Evolutionary conservation across 73 alveolate species (phyloP).

Genomic region (Tetrahymena malaccensis): DNA sequence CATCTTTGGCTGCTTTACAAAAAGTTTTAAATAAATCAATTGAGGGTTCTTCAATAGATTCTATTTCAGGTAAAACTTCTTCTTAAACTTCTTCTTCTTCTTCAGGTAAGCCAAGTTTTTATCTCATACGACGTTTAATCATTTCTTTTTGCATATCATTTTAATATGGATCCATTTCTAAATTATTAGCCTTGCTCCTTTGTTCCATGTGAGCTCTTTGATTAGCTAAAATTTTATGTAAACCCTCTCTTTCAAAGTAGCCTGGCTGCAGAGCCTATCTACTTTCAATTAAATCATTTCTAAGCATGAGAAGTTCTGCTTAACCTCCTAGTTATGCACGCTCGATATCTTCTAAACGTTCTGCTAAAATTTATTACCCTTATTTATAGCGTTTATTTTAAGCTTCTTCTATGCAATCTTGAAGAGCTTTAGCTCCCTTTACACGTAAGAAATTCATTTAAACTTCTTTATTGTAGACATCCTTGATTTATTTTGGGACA

Average conservation of each 20-base stretch:
- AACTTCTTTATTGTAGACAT: not conserved
- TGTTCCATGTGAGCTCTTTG: not conserved
- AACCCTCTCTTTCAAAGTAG: not conserved
- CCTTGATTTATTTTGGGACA: not conserved
- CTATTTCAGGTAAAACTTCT: not conserved
- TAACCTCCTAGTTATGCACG: not conserved
- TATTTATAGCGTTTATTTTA: not conserved
- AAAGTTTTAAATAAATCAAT: not conserved
- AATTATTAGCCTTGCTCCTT: not conserved
- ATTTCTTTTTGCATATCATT: not conserved
- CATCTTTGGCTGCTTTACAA: not conserved
- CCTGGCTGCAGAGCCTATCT: not conserved
- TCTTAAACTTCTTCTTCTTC: not conserved
- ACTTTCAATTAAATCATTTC: not conserved
- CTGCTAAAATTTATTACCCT: not conserved
- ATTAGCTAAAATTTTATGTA: not conserved
- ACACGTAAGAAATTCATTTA: not conserved
- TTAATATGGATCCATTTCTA: not conserved
- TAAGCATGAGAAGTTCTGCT: not conserved
- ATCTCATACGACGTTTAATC: not conserved
- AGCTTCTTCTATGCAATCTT: not conserved
- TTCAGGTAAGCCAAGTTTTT: not conserved
- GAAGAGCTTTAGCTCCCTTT: not conserved
- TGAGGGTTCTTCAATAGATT: not conserved
- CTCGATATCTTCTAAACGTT: not conserved